phyloP scores from a whole-genome alignment of 441 rosid genomes.

The Cnidoscolus chayamansa region DNA sequence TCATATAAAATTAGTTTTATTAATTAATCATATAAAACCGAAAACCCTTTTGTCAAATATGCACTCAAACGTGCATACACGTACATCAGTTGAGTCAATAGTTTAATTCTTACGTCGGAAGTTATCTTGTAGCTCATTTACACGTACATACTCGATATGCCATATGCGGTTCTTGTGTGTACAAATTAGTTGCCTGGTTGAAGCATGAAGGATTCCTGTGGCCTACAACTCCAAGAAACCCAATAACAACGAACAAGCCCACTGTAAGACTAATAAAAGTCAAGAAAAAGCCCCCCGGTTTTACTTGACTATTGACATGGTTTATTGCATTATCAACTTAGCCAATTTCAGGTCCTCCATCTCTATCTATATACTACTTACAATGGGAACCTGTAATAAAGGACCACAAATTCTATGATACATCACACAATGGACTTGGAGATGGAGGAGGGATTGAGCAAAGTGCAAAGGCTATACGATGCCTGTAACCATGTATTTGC shows the following conservation, averaged over 20 bases:
- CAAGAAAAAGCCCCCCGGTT: conserved; percentile 34
- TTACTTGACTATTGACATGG: not conserved
- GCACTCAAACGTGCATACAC: too few species aligned
- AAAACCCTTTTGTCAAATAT: too few species aligned
- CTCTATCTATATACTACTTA: not conserved
- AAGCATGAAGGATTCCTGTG: not conserved
- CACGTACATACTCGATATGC: too few species aligned
- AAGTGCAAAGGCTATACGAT: conserved; percentile 35
- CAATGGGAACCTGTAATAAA: too few species aligned
- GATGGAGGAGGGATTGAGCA: conserved; percentile 27
- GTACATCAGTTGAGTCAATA: too few species aligned
- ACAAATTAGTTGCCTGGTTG: not conserved
- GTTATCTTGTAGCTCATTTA: too few species aligned
- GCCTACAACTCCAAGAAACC: not conserved
- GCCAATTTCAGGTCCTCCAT: too few species aligned
- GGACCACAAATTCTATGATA: too few species aligned
- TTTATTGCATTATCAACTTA: too few species aligned
- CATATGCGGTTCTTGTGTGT: not conserved
- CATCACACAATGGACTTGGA: not conserved
- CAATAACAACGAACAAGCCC: conserved; percentile 24
- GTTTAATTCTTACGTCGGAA: too few species aligned
- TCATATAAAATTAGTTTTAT: too few species aligned
- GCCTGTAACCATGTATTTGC: conserved; percentile 30
- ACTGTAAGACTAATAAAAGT: conserved; percentile 22
- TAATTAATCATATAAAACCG: too few species aligned